phyloP scores from a whole-genome alignment of 139 green algal genomes.

The Trebouxia sp. region DNA sequence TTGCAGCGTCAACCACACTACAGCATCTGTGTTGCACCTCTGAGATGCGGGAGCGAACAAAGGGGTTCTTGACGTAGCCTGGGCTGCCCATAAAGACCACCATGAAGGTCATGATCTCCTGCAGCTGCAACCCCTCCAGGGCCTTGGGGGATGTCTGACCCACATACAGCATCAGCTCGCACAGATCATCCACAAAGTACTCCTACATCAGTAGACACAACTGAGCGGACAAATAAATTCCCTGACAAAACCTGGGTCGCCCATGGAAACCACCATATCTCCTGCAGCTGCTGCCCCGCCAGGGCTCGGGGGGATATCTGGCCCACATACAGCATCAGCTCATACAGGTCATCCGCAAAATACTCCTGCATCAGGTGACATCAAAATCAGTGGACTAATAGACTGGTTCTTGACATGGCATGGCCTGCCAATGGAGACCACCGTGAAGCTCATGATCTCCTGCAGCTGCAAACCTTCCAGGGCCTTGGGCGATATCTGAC shows the following conservation, averaged over 20 bases:
- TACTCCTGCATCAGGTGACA: conserved; percentile 86
- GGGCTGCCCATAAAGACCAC: conserved; percentile 69
- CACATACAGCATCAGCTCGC: conserved; percentile 67
- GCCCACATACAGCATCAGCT: conserved; percentile 64
- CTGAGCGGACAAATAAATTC: too few relatives aligned
- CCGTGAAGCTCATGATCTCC: conserved; percentile 70
- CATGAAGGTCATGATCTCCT: conserved; percentile 73
- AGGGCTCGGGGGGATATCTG: conserved; percentile 31
- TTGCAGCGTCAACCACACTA: too few relatives aligned
- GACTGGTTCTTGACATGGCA: conserved; percentile 82
- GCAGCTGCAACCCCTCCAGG: conserved; percentile 42
- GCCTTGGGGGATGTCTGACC: conserved; percentile 31
- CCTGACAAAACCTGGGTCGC: too few relatives aligned
- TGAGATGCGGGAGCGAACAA: conserved; percentile 83
- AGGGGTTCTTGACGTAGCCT: conserved; percentile 79
- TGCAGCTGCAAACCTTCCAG: conserved; percentile 49
- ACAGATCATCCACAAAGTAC: conserved; percentile 89
- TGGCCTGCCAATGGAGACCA: conserved; percentile 68
- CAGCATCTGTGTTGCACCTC: too few relatives aligned
- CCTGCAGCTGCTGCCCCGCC: conserved; percentile 46
- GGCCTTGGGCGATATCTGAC: conserved; percentile 25
- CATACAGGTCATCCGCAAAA: conserved; percentile 85
- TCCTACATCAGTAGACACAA: conserved; percentile 71
- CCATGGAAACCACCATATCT: too few relatives aligned
- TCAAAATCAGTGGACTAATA: too few relatives aligned